Conservation (phyloP, 805 yeast species). For the Lipomyces spencermartinsiae region DNA sequence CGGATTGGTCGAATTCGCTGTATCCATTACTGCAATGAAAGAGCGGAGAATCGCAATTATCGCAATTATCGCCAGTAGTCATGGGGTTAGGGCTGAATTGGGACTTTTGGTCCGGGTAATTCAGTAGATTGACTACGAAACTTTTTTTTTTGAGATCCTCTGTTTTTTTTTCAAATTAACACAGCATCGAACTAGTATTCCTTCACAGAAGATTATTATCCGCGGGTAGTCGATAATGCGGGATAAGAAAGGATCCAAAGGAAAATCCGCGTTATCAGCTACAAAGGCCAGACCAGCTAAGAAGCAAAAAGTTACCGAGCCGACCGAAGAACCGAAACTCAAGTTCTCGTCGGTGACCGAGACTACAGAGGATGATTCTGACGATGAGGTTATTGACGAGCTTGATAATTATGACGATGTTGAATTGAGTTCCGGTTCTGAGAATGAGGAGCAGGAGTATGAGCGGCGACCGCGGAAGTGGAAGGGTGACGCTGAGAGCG, state of each 20-base stretch:
- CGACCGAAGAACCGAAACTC: constrained; percentile 2
- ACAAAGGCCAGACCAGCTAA: constrained; percentile 1
- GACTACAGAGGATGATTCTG: background rate
- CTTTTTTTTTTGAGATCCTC: background rate
- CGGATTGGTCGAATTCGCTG: background rate
- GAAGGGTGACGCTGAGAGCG: constrained; percentile 44
- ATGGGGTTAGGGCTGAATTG: background rate
- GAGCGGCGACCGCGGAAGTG: constrained; percentile 73
- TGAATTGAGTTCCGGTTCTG: constrained; percentile 43
- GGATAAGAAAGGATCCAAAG: background rate
- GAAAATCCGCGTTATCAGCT: background rate
- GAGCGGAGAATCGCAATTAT: background rate
- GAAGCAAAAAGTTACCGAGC: constrained; percentile 6
- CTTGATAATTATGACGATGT: constrained; percentile 3
- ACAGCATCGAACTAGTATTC: background rate
- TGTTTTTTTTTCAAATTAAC: background rate
- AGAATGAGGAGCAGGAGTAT: constrained; percentile 79
- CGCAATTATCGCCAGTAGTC: background rate
- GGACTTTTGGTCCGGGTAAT: background rate
- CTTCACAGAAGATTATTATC: background rate
- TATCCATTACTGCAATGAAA: background rate
- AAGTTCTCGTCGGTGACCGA: constrained; percentile 10
- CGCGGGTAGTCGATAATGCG: background rate
- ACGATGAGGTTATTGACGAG: background rate
- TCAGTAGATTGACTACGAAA: background rate